Evolutionary conservation across 148 eudicot species (phyloP), one percentile per base, ranked within the genome.

Genomic region (Rhododendron ovatum): DNA sequence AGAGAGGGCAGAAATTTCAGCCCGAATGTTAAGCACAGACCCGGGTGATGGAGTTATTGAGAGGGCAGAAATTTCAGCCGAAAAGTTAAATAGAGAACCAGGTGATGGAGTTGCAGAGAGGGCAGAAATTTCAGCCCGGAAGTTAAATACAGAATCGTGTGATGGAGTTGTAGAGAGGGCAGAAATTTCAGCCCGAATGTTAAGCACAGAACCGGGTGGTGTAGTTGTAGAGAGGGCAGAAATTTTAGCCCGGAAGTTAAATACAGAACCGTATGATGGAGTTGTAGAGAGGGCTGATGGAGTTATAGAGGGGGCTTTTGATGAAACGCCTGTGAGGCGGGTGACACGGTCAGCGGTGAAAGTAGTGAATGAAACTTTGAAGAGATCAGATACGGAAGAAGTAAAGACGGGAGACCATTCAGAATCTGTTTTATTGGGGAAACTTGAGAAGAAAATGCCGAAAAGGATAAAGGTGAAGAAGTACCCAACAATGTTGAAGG

Each of bases 401-500:
- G 69, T 15, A 17, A 57, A 78, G 18, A 51, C 37, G 3, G 82
- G 9, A 5, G 87, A 48, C 85, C 73, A 26, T 78, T 63, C 74
- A 30, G 77, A 86, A 41, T 51, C 55, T 67, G 74, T 33, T 71
- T 50, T 24, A 24, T 55, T 80, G 8, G 80, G 80, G 5, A 83
- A 81, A 57, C 39, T 73, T 14, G 93, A 86, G 63, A 85, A 86
- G 86, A 90, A 90, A 59, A 83, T 59, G 82, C 82, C 89, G 12
- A 90, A 87, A 80, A 93, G 88, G 83, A 48, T 88, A 53, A 88
- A 13, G 82, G 37, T 88, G 57, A 89, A 90, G 57, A 87, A 51
- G 88, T 22, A 39, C 57, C 95, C 94, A 0, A 79, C 47, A 5
- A 93, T 55, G 87, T 86, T 93, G 41, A 93, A 84, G 90, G 94